Evolutionary conservation across 345 rosid genomes (phyloP), one percentile per base, ranked within the genome.

Genomic region (Ailanthus altissimus): DNA sequence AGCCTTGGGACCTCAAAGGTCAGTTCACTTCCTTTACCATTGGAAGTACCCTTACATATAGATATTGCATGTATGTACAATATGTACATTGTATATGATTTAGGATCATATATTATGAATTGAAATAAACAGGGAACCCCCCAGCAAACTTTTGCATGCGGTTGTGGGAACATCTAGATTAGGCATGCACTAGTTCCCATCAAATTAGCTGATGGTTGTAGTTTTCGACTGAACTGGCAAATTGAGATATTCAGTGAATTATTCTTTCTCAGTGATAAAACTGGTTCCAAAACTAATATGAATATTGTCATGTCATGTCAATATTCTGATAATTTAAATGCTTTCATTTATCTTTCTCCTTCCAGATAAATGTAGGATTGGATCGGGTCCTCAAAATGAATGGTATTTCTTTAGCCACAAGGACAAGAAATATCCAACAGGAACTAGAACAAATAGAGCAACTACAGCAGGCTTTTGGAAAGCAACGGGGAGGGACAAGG

Each of bases 1-100:
- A 96, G 88, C 99, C 99, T 21, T 96, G 99, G 99, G 99, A 96
- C 79, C 98, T 96, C 76, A 93, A 87, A 93, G 98, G 99, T 95
- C n/a, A 25, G 15, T 21, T 50, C 16, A 32, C 12, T 8, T 45
- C 20, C 25, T 59, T 23, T 56, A 28, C 14, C 20, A 32, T 12
- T 25, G 6, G 11, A 3, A n/a, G 61, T 28, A 20, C 6, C 23
- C 14, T 9, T 7, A 10, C 36, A n/a, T 9, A 58, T 14, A 5
- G 12, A 61, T 61, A 28, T 54, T 54, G 59, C 59, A 54, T 18
- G 59, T 18, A 54, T n/a, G n/a, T n/a, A n/a, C n/a, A n/a, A n/a
- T n/a, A n/a, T n/a, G n/a, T n/a, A n/a, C n/a, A n/a, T n/a, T n/a
- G n/a, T n/a, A n/a, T n/a, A n/a, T n/a, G n/a, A n/a, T n/a, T n/a